Evolutionary conservation across 176 grass and related monocot species (phyloP).

Genomic region (Luzula sylvatica): DNA sequence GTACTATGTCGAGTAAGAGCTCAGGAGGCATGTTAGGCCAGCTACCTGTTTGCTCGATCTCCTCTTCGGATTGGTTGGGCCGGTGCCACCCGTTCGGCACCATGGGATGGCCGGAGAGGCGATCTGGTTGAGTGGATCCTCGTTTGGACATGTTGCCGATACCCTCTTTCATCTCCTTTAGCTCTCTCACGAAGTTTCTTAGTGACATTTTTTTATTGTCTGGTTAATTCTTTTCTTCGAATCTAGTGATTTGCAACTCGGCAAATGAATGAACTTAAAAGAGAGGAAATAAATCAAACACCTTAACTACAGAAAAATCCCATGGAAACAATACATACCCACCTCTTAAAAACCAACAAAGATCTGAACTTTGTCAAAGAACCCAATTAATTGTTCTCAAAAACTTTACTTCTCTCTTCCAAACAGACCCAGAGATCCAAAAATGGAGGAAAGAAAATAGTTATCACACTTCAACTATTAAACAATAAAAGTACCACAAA

Average conservation of each 20-base stretch:
- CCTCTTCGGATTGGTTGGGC: conserved; percentile 33
- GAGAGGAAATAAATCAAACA: conserved; percentile 9
- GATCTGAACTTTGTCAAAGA: conserved; percentile 9
- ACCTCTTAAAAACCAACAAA: background rate
- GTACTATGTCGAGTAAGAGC: conserved; percentile 88
- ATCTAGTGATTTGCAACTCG: too few species aligned
- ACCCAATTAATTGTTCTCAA: background rate
- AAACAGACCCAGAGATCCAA: background rate
- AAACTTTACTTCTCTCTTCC: background rate
- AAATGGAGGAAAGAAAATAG: background rate
- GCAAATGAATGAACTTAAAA: too few species aligned
- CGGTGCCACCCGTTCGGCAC: conserved; percentile 49
- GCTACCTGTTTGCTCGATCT: conserved; percentile 44
- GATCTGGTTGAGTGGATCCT: conserved; percentile 29
- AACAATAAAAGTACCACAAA: conserved; percentile 4
- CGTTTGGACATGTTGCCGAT: conserved; percentile 76
- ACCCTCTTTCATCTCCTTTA: conserved; percentile 90
- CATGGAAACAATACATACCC: background rate
- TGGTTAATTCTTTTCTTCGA: too few species aligned
- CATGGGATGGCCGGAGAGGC: conserved; percentile 6
- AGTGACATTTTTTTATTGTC: conserved; percentile 56
- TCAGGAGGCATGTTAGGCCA: conserved; percentile 94
- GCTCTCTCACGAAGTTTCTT: conserved; percentile 70
- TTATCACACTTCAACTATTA: background rate
- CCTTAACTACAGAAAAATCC: background rate